These are phyloP conservation scores for Xylariomycetidae sp. DNA, from an alignment of 2,329 filamentous ascomycete species.

Conservation along the genomic window DNA sequence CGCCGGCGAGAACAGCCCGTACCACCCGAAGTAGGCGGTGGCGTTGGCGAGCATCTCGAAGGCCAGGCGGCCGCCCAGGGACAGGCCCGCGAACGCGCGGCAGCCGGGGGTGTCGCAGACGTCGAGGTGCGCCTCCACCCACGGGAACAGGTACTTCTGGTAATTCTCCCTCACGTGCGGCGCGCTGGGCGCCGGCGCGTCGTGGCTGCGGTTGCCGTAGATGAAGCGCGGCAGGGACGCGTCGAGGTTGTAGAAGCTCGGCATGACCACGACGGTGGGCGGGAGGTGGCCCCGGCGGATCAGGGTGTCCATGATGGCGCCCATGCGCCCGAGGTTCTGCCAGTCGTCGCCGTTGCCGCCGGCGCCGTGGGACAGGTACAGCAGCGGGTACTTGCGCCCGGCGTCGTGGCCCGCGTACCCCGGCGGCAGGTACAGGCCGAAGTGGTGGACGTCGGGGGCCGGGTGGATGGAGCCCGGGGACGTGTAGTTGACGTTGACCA, in stretches of 20 bases:
- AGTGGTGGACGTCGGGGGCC: constrained; percentile 22
- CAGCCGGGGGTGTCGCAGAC: constrained; percentile 19
- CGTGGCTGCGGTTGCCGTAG: constrained; percentile 18
- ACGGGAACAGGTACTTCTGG: constrained; percentile 1
- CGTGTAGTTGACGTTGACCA: constrained; percentile 24
- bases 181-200: constrained; percentile 12
- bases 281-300: constrained; percentile 21
- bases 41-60: constrained; percentile 28
- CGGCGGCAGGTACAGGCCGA: constrained; percentile 21
- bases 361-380: constrained; percentile 25
- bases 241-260: constrained; percentile 25
- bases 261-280: constrained; percentile 25
- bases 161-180: not conserved
- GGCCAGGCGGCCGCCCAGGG: constrained; percentile 21
- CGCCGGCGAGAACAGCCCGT: constrained; percentile 24
- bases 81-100: constrained; percentile 24
- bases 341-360: constrained; percentile 24
- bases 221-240: constrained; percentile 13
- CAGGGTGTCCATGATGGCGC: constrained; percentile 24
- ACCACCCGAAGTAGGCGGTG: constrained; percentile 23
- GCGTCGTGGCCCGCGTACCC: constrained; percentile 14
- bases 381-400: constrained; percentile 20
- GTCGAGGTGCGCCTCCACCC: constrained; percentile 17
- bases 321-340: constrained; percentile 23
- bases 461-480: constrained; percentile 24